Conservation (phyloP, 352 stramenopile species). For the Aphanomyces cochlioides region DNA sequence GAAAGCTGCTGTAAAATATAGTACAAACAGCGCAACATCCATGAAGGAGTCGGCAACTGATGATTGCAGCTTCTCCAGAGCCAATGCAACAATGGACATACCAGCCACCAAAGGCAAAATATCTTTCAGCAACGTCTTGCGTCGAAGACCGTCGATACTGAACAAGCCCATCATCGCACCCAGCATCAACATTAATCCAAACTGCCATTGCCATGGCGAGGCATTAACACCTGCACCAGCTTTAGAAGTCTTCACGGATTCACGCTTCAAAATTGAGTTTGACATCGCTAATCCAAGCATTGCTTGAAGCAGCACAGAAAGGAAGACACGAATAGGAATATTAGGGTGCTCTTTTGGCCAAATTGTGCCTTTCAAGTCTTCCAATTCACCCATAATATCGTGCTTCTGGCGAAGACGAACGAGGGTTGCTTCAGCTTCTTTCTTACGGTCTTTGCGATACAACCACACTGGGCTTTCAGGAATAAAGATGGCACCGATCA, state of each 20-base stretch:
- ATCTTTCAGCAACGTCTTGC: constrained; percentile 87
- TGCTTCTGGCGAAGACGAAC: constrained; percentile 74
- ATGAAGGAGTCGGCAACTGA: constrained; percentile 41
- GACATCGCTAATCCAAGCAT: constrained; percentile 71
- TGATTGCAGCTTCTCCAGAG: constrained; percentile 36
- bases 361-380: constrained; percentile 66
- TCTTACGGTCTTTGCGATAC: constrained; percentile 62
- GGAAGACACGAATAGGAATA: constrained; percentile 58
- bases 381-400: constrained; percentile 70
- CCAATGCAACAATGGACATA: constrained; percentile 58
- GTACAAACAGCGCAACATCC: constrained; percentile 56
- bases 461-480: constrained; percentile 79
- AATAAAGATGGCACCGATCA: constrained; percentile 56
- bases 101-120: constrained; percentile 64
- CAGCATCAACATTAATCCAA: constrained; percentile 68
- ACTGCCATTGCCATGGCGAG: constrained; percentile 76
- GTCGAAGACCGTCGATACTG: constrained; percentile 78
- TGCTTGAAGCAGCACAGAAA: constrained; percentile 60
- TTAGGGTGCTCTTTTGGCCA: constrained; percentile 62
- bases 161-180: constrained; percentile 64
- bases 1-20: constrained; percentile 64
- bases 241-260: constrained; percentile 51
- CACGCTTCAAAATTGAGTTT: constrained; percentile 57
- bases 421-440: constrained; percentile 59
- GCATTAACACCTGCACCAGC: constrained; percentile 49